phyloP scores from a whole-genome alignment of 2,329 filamentous ascomycete species.

The Hymenoscyphus linearis region DNA sequence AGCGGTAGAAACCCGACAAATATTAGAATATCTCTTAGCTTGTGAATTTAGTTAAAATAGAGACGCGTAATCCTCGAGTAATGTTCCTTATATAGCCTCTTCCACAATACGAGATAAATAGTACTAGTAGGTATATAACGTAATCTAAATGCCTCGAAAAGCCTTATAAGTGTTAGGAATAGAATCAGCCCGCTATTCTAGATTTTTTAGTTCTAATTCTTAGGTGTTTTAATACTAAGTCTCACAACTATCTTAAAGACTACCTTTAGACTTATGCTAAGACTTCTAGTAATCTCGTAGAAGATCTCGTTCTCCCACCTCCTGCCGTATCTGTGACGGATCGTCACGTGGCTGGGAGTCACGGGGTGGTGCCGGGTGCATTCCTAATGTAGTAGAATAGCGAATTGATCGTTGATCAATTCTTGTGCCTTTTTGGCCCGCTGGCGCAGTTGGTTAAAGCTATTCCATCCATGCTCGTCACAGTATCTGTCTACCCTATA shows the following conservation, averaged over 20 bases:
- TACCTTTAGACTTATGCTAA: not conserved
- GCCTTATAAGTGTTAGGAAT: not conserved
- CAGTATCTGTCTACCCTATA: too few species aligned
- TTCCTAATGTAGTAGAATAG: constrained; percentile 1
- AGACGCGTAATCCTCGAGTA: not conserved
- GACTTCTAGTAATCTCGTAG: not conserved
- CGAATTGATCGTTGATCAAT: constrained; percentile 4
- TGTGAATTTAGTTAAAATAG: not conserved
- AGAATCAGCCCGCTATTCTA: not conserved
- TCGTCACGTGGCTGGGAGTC: not conserved
- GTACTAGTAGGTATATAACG: not conserved
- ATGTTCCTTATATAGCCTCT: not conserved
- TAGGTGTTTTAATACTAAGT: not conserved
- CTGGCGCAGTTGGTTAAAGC: constrained; percentile 1
- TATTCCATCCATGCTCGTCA: not conserved
- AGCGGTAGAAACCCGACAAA: not conserved
- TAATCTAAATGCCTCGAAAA: not conserved
- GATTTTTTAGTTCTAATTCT: not conserved
- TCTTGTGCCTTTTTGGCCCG: constrained; percentile 3
- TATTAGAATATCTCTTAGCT: not conserved
- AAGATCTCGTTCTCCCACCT: not conserved
- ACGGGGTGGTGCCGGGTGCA: not conserved
- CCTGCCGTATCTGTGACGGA: too few species aligned
- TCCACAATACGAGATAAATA: not conserved
- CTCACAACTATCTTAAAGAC: not conserved